Evolutionary conservation across 495 filamentous ascomycete species (phyloP).

Genomic region (Podospora australis): DNA sequence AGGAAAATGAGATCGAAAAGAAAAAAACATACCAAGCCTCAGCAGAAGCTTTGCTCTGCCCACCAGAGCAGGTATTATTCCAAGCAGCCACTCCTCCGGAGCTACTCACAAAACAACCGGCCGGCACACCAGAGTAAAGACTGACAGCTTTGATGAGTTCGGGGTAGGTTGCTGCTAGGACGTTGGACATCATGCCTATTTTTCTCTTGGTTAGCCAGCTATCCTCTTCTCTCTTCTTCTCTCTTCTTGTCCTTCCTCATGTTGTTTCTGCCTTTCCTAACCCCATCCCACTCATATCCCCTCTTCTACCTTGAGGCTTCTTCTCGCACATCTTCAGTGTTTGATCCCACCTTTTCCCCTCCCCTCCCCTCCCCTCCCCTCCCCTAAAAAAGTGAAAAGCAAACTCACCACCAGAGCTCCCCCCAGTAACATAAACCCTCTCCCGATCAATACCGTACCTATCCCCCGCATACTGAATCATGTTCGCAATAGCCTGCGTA

Average conservation of each 20-base stretch:
- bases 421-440: conserved; percentile 34
- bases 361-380: too few species aligned
- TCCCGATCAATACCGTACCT: conserved; percentile 27
- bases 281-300: too few species aligned
- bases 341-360: too few species aligned
- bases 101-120: conserved; percentile 47
- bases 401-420: conserved; percentile 33
- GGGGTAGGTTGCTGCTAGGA: conserved; percentile 53
- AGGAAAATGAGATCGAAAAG: not conserved
- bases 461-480: conserved; percentile 32
- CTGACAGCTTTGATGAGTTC: conserved; percentile 49
- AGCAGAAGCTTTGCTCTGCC: conserved; percentile 31
- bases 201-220: too few species aligned
- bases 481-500: conserved; percentile 37
- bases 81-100: conserved; percentile 36
- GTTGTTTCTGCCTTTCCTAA: too few species aligned
- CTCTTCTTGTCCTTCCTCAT: too few species aligned
- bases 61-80: conserved; percentile 38
- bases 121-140: conserved; percentile 52
- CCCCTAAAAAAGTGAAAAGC: not conserved
- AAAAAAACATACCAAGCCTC: conserved; percentile 27
- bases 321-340: too few species aligned
- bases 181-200: conserved; percentile 46
- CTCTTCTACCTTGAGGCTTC: too few species aligned
- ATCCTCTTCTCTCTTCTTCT: too few species aligned